Evolutionary conservation across 2,329 filamentous ascomycete species (phyloP).

Genomic region (Arthroderma sp.): DNA sequence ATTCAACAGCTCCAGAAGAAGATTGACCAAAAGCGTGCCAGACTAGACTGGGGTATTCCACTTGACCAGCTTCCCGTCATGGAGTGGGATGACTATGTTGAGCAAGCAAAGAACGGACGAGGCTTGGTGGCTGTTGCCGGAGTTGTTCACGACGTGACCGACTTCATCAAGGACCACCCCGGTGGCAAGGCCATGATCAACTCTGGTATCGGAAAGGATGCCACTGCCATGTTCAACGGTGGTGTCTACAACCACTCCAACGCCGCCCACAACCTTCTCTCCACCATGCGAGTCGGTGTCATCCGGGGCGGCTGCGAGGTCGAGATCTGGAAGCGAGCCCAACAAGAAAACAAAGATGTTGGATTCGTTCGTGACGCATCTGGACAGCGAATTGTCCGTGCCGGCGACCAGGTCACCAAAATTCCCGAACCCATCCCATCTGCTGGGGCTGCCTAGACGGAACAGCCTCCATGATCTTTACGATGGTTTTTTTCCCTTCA

Average conservation of each 20-base stretch:
- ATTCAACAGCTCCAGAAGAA: slow-evolving; percentile 86
- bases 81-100: slow-evolving; percentile 74
- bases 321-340: slow-evolving; percentile 82
- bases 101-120: slow-evolving; percentile 63
- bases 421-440: slow-evolving; percentile 65
- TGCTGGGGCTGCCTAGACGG: slow-evolving; percentile 60
- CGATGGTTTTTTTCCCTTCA: not conserved
- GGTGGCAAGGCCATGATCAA: slow-evolving; percentile 78
- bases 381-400: slow-evolving; percentile 72
- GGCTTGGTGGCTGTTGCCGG: slow-evolving; percentile 66
- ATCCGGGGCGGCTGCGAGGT: slow-evolving; percentile 78
- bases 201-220: slow-evolving; percentile 72
- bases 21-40: slow-evolving; percentile 71
- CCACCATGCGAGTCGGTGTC: slow-evolving; percentile 77
- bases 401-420: slow-evolving; percentile 74
- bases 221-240: slow-evolving; percentile 82
- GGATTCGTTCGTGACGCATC: slow-evolving; percentile 66
- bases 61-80: slow-evolving; percentile 76
- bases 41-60: slow-evolving; percentile 74
- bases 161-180: slow-evolving; percentile 83
- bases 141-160: slow-evolving; percentile 71
- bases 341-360: slow-evolving; percentile 66
- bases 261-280: slow-evolving; percentile 76
- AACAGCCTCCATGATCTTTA: slow-evolving; percentile 3
- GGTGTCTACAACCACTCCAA: slow-evolving; percentile 85